Percentiles rank a stretch among this genome's conserved stretches.
These are phyloP conservation scores for Cubamyces lactineus DNA, from an alignment of 768 basidiomycete genomes.

Conservation along the genomic window DNA sequence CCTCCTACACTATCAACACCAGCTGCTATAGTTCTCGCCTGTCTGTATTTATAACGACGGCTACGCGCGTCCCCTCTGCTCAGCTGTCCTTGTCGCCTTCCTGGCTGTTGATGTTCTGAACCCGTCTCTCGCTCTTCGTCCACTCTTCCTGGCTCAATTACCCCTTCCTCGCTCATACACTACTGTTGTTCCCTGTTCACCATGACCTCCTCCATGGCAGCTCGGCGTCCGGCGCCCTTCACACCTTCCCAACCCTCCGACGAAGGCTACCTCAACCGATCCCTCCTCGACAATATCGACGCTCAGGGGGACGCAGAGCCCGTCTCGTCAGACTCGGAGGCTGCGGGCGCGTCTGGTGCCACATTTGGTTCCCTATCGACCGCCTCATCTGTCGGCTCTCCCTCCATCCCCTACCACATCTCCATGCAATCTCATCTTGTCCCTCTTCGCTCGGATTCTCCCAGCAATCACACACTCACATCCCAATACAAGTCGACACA, in stretches of 20 bases:
- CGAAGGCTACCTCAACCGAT: conserved; percentile 88
- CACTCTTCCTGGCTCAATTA: conserved; percentile 16
- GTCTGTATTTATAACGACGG: conserved; percentile 50
- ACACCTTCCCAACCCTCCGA: conserved; percentile 42
- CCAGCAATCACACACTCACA: conserved; percentile 44
- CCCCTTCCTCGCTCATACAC: conserved; percentile 26
- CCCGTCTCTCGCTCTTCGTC: conserved; percentile 27
- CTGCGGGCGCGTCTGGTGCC: conserved; percentile 42
- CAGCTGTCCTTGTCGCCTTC: conserved; percentile 35
- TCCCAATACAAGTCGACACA: conserved; percentile 37
- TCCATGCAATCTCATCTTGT: conserved; percentile 50
- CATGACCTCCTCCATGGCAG: conserved; percentile 39
- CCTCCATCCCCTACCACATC: conserved; percentile 58
- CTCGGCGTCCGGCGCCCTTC: conserved; percentile 35
- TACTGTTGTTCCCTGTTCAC: conserved; percentile 32
- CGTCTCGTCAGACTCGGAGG: conserved; percentile 53
- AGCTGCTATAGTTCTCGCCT: conserved; percentile 36
- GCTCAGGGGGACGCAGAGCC: conserved; percentile 84
- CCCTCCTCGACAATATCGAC: conserved; percentile 81
- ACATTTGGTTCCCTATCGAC: conserved; percentile 55
- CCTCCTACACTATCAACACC: conserved; percentile 35
- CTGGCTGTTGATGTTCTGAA: conserved; percentile 51
- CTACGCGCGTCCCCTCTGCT: conserved; percentile 40
- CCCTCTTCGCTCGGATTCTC: conserved; percentile 53
- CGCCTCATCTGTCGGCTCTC: conserved; percentile 54